phyloP scores from a whole-genome alignment of 495 filamentous ascomycete species.

The Neurospora sp. region DNA sequence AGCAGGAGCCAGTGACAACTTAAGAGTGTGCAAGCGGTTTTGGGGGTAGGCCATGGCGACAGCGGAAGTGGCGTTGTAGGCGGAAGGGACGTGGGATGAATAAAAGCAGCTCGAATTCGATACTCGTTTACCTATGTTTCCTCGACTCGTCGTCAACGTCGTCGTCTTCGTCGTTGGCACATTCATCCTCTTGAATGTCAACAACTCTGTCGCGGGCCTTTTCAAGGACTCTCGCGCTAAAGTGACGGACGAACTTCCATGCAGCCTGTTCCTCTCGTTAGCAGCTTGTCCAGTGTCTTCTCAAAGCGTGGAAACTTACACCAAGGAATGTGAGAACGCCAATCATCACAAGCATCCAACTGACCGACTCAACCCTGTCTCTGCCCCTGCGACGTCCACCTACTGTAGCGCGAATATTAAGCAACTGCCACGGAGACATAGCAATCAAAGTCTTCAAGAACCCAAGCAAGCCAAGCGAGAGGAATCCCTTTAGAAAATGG shows the following conservation, averaged over 20 bases:
- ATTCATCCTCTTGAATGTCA: constrained; percentile 64
- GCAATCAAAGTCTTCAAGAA: constrained; percentile 72
- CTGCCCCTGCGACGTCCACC: constrained; percentile 50
- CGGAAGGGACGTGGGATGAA: not conserved
- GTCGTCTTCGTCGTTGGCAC: constrained; percentile 59
- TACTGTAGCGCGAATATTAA: constrained; percentile 50
- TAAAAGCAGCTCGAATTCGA: not conserved
- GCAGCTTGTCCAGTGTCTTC: not conserved
- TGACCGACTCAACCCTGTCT: constrained; percentile 62
- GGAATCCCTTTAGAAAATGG: constrained; percentile 82
- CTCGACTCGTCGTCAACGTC: constrained; percentile 17
- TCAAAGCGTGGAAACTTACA: constrained; percentile 41
- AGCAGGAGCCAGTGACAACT: constrained; percentile 67
- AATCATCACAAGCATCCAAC: constrained; percentile 65
- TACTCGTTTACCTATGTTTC: constrained; percentile 13
- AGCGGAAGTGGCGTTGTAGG: not conserved
- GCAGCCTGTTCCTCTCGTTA: constrained; percentile 48
- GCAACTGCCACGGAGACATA: constrained; percentile 66
- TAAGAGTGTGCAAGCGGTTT: constrained; percentile 66
- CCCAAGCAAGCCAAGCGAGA: constrained; percentile 74
- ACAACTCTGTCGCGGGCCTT: constrained; percentile 68
- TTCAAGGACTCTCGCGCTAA: constrained; percentile 58
- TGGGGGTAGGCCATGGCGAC: not conserved
- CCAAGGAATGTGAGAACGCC: constrained; percentile 74
- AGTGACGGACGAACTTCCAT: constrained; percentile 65